Evolutionary conservation across 495 filamentous ascomycete species (phyloP).

Genomic region (Podospora conica): DNA sequence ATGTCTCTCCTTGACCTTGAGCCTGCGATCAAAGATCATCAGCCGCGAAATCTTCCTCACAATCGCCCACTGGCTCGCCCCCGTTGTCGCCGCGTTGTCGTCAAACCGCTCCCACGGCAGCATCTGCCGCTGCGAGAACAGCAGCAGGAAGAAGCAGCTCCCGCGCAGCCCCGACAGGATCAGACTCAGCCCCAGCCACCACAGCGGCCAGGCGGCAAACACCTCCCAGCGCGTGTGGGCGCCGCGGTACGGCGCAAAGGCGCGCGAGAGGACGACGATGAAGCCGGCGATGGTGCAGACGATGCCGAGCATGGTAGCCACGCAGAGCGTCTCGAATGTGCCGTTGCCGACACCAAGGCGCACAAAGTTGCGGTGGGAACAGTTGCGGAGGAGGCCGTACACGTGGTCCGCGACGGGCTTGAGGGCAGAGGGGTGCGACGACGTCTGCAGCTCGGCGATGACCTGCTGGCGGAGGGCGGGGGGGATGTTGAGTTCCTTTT

Average conservation of each 20-base stretch:
- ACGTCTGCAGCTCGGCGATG: constrained; percentile 23
- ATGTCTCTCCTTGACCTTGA: constrained; percentile 36
- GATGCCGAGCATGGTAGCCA: constrained; percentile 35
- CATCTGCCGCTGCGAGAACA: constrained; percentile 35
- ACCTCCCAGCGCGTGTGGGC: constrained; percentile 32
- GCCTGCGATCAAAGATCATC: constrained; percentile 40
- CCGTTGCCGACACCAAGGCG: constrained; percentile 41
- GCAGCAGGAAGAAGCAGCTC: constrained; percentile 38
- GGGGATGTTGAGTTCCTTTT: constrained; percentile 41
- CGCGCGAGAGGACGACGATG: constrained; percentile 28
- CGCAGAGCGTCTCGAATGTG: constrained; percentile 39
- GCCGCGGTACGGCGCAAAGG: constrained; percentile 27
- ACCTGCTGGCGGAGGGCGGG: constrained; percentile 26
- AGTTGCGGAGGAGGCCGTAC: constrained; percentile 42
- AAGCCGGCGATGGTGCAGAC: constrained; percentile 28
- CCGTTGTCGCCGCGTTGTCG: constrained; percentile 16
- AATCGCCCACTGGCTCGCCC: constrained; percentile 10
- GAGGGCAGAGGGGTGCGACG: constrained; percentile 26
- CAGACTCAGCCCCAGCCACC: constrained; percentile 34
- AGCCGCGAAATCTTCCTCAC: constrained; percentile 24
- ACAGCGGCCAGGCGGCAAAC: constrained; percentile 36
- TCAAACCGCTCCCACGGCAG: constrained; percentile 40
- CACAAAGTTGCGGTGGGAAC: constrained; percentile 47
- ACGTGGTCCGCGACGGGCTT: constrained; percentile 36
- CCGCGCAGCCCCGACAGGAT: constrained; percentile 33